Evolutionary conservation across 2,329 filamentous ascomycete species (phyloP).

Genomic region (Fusarium drepaniforme): DNA sequence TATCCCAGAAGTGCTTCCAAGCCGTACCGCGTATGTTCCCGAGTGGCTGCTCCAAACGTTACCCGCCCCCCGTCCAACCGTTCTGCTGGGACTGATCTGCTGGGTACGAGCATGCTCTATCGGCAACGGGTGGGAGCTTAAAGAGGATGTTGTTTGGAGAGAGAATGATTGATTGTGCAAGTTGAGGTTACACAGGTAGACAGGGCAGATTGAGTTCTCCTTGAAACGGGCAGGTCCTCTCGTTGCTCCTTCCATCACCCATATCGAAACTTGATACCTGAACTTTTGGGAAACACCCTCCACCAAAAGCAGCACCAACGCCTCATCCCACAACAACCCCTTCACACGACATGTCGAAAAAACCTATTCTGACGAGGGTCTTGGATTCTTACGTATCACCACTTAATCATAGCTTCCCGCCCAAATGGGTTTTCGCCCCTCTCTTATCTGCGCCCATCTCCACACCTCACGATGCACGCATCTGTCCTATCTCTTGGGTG

Average conservation of each 20-base stretch:
- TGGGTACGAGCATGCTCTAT: not conserved
- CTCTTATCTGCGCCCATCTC: conserved; percentile 32
- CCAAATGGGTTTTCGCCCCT: not conserved
- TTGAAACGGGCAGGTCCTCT: not conserved
- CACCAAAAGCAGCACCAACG: not conserved
- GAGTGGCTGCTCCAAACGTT: conserved; percentile 25
- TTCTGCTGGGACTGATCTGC: conserved; percentile 33
- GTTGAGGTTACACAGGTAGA: not conserved
- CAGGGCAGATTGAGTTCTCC: not conserved
- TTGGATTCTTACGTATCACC: conserved; percentile 12
- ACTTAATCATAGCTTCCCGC: conserved; percentile 15
- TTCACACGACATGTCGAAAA: conserved; percentile 9
- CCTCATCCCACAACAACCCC: not conserved
- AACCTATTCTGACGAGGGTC: not conserved
- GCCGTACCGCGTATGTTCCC: conserved; percentile 24
- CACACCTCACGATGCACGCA: conserved; percentile 27
- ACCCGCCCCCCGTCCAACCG: conserved; percentile 29
- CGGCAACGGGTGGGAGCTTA: conserved; percentile 5
- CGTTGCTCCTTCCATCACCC: not conserved
- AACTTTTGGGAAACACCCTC: not conserved
- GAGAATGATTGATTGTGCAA: not conserved
- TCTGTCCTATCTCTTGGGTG: conserved; percentile 31
- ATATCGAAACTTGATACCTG: not conserved
- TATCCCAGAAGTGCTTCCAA: conserved; percentile 4
- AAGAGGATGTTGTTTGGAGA: not conserved